A percentile compares a stretch with the other conserved stretches of the same genome.
Conservation (phyloP, 1,284 basidiomycete species). For the Ganoderma resinaceum region DNA sequence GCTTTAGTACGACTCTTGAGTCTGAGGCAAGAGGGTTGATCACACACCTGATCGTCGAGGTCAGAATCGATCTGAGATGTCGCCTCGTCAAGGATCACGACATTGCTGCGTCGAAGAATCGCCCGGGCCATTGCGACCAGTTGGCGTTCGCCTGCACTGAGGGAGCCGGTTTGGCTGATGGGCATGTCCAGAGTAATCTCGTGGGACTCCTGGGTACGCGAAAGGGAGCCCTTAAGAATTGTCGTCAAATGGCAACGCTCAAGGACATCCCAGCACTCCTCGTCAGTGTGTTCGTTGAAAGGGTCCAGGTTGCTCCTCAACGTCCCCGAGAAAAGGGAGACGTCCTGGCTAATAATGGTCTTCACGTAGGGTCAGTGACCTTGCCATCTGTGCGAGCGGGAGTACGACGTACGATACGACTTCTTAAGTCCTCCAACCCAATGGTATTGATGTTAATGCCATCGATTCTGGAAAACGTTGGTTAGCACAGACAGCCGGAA, state of each 20-base stretch:
- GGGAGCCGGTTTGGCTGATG: slow-evolving; percentile 72
- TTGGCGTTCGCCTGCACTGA: slow-evolving; percentile 85
- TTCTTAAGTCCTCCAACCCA: slow-evolving; percentile 83
- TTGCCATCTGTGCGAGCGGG: not conserved
- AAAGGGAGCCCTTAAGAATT: slow-evolving; percentile 42
- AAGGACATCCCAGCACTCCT: slow-evolving; percentile 71
- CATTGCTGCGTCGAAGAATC: slow-evolving; percentile 75
- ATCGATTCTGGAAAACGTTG: slow-evolving; percentile 60
- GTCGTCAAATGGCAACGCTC: slow-evolving; percentile 66
- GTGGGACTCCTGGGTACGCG: slow-evolving; percentile 17
- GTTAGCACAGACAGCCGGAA: slow-evolving; percentile 10
- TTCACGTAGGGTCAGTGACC: slow-evolving; percentile 33
- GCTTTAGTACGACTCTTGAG: not conserved
- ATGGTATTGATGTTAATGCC: slow-evolving; percentile 84
- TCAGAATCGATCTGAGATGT: slow-evolving; percentile 81
- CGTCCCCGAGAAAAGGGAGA: slow-evolving; percentile 86
- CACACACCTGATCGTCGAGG: slow-evolving; percentile 70
- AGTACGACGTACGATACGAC: slow-evolving; percentile 53
- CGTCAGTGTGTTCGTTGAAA: slow-evolving; percentile 64
- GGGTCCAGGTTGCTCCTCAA: slow-evolving; percentile 84
- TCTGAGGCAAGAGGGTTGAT: not conserved
- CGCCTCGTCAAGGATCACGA: slow-evolving; percentile 89
- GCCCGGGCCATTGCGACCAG: slow-evolving; percentile 79
- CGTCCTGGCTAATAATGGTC: slow-evolving; percentile 87
- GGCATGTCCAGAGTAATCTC: slow-evolving; percentile 60